phyloP scores from a whole-genome alignment of 78 protist species.

The Bodo saltans region DNA sequence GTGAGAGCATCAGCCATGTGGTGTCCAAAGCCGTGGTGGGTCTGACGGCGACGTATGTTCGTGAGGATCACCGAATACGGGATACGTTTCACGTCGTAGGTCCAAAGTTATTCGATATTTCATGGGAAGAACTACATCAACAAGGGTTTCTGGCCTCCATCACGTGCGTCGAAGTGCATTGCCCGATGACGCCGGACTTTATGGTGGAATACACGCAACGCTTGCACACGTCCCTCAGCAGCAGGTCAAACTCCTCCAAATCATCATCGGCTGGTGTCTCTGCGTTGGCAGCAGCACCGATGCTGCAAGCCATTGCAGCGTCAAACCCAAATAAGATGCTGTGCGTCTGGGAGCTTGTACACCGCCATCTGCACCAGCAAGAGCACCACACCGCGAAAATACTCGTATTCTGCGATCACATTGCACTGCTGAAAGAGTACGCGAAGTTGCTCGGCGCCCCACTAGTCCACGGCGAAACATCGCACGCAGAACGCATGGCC shows the following conservation, averaged over 20 bases:
- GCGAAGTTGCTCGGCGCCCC: slow-evolving; percentile 56
- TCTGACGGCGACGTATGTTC: slow-evolving; percentile 89
- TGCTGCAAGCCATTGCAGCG: not conserved
- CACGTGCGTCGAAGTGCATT: slow-evolving; percentile 80
- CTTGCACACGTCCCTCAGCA: too few species aligned
- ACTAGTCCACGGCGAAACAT: slow-evolving; percentile 72
- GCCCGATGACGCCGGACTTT: slow-evolving; percentile 79
- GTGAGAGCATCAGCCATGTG: slow-evolving; percentile 51
- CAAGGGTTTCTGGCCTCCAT: slow-evolving; percentile 72
- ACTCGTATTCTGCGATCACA: slow-evolving; percentile 88
- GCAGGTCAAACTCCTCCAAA: too few species aligned
- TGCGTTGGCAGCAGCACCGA: too few species aligned
- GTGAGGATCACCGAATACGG: slow-evolving; percentile 94
- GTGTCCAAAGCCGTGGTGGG: slow-evolving; percentile 93
- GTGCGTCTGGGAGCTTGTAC: slow-evolving; percentile 28
- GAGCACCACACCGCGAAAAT: slow-evolving; percentile 78
- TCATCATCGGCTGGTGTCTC: not conserved
- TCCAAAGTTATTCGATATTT: slow-evolving; percentile 98
- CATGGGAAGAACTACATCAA: slow-evolving; percentile 92
- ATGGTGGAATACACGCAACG: not conserved
- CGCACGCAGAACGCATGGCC: slow-evolving; percentile 54
- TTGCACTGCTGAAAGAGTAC: slow-evolving; percentile 71
- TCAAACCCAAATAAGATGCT: slow-evolving; percentile 8
- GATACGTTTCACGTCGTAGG: slow-evolving; percentile 93
- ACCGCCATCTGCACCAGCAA: slow-evolving; percentile 76